Evolutionary conservation across 2,329 filamentous ascomycete genomes (phyloP).

Genomic region (Monosporascus sp.): DNA sequence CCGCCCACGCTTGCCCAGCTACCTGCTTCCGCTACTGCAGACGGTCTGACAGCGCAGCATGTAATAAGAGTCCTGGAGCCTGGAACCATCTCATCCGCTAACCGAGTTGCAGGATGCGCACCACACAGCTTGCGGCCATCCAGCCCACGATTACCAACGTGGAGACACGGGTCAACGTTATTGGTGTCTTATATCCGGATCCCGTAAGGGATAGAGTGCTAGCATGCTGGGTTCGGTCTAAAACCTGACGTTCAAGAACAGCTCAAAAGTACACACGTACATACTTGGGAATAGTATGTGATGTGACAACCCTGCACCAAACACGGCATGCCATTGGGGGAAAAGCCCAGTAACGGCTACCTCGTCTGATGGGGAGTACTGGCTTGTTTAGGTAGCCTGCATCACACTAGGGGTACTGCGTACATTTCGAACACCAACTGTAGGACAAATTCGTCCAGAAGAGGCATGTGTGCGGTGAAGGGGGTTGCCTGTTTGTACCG

Average conservation of each 20-base stretch:
- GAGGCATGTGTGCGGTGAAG: not conserved
- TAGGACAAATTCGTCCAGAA: not conserved
- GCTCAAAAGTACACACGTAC: too few relatives aligned
- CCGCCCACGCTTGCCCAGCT: too few relatives aligned
- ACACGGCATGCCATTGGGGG: not conserved
- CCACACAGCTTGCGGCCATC: too few relatives aligned
- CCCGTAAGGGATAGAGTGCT: not conserved
- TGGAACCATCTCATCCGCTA: too few relatives aligned
- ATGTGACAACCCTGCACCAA: not conserved
- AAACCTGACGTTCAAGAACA: not conserved
- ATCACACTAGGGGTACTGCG: not conserved
- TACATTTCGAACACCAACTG: not conserved
- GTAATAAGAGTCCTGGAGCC: too few relatives aligned
- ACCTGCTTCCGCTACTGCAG: too few relatives aligned
- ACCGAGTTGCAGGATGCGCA: too few relatives aligned
- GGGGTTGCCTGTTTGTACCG: not conserved
- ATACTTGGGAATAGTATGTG: not conserved
- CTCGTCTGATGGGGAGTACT: not conserved
- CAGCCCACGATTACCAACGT: too few relatives aligned
- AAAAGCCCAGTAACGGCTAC: not conserved
- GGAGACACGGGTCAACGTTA: too few relatives aligned
- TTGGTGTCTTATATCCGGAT: not conserved
- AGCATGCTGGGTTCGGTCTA: not conserved
- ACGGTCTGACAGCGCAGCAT: too few relatives aligned
- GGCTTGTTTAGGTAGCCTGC: not conserved